A percentile compares a stretch with the other conserved stretches of the same genome.
These are phyloP conservation scores for Eutrema yunnanense DNA, from an alignment of 345 rosid genomes.

Conservation along the genomic window DNA sequence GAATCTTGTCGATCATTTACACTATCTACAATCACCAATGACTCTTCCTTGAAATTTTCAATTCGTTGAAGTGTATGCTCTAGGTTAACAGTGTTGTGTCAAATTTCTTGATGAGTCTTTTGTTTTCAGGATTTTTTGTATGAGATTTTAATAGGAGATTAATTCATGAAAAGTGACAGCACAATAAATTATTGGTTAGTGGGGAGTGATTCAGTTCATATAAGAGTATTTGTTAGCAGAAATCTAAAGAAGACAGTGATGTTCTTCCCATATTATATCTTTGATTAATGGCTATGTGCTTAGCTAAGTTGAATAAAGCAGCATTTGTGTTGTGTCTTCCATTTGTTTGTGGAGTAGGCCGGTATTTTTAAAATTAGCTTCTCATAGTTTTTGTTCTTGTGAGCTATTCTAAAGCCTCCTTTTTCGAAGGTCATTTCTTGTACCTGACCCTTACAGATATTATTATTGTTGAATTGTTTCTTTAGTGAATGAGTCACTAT, in stretches of 20 bases:
- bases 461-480: neutral
- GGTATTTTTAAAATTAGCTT: neutral
- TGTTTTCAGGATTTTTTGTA: neutral
- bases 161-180: neutral
- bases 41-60: neutral
- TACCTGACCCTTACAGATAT: conserved; percentile 14
- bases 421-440: neutral
- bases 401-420: neutral
- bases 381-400: neutral
- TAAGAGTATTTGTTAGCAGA: conserved; percentile 14
- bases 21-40: neutral
- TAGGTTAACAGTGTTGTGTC: neutral
- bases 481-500: neutral
- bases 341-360: conserved; percentile 8
- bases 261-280: neutral
- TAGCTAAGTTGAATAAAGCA: neutral
- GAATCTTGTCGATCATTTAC: neutral
- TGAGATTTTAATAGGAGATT: neutral
- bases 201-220: conserved; percentile 9
- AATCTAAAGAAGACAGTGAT: conserved; percentile 14
- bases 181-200: conserved; percentile 3
- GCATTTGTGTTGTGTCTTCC: conserved; percentile 7
- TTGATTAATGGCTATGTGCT: neutral
- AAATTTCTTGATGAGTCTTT: neutral
- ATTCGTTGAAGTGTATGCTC: neutral